Conservation (phyloP, 2,329 filamentous ascomycete genomes). For the Hortaea werneckii region DNA sequence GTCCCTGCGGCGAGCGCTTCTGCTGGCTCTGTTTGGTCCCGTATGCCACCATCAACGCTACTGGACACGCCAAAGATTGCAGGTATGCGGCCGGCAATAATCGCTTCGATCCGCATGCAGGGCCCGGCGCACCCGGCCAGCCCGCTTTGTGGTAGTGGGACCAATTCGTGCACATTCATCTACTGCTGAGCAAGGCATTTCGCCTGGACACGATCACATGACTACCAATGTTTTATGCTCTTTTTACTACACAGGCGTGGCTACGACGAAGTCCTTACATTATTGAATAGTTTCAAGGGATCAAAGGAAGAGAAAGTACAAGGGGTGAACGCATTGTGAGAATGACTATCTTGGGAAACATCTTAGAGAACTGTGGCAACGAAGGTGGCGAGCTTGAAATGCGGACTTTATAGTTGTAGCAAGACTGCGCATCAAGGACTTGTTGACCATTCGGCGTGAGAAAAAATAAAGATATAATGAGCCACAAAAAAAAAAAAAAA, state of each 20-base stretch:
- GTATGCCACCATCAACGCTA: constrained; percentile 2
- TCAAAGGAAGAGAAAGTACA: too few species aligned
- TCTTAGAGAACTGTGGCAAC: too few species aligned
- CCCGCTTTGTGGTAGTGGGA: not conserved
- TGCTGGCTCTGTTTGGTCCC: constrained; percentile 5
- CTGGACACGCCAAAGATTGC: constrained; percentile 5
- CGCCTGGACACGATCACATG: not conserved
- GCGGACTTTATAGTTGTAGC: too few species aligned
- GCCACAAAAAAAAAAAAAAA: too few species aligned
- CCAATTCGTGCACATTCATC: not conserved
- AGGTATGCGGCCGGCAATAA: constrained; percentile 3
- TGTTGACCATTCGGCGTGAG: too few species aligned
- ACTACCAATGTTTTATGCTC: not conserved
- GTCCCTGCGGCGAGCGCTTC: constrained; percentile 3
- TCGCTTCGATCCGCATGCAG: constrained; percentile 6
- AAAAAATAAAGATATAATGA: too few species aligned
- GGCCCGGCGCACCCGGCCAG: not conserved
- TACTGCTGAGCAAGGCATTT: not conserved
- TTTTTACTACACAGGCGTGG: not conserved
- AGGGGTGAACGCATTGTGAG: too few species aligned
- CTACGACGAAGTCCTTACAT: not conserved
- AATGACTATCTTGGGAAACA: too few species aligned
- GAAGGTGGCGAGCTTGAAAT: too few species aligned
- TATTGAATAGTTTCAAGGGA: too few species aligned
- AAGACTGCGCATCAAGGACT: too few species aligned